These are phyloP conservation scores for Rubroboletus pulcherrimus DNA, from an alignment of 768 basidiomycete genomes.

Conservation along the genomic window DNA sequence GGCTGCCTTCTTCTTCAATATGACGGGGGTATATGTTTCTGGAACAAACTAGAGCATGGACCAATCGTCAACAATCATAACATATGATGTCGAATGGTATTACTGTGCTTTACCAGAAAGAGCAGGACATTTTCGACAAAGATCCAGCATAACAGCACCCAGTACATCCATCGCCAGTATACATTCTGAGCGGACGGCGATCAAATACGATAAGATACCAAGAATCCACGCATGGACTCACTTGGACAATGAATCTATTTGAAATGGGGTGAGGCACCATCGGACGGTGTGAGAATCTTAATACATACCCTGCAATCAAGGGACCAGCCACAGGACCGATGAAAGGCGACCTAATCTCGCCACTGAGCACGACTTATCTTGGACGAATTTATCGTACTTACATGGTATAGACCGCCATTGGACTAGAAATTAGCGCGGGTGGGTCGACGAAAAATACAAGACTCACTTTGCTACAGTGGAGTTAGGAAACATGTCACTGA, in stretches of 20 bases:
- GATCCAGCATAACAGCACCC: slow-evolving; percentile 66
- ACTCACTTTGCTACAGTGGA: slow-evolving; percentile 57
- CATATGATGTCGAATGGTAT: no score
- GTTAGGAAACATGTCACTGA: slow-evolving; percentile 56
- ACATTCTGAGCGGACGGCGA: slow-evolving; percentile 37
- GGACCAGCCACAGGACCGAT: slow-evolving; percentile 56
- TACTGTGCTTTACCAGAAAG: slow-evolving; percentile 39
- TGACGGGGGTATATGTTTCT: slow-evolving; percentile 65
- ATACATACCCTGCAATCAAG: slow-evolving; percentile 51
- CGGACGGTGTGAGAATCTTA: background rate
- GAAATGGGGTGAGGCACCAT: background rate
- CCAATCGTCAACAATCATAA: background rate
- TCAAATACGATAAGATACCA: slow-evolving; percentile 1
- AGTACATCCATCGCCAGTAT: slow-evolving; percentile 78
- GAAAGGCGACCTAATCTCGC: slow-evolving; percentile 43
- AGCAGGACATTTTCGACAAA: slow-evolving; percentile 51
- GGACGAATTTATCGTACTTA: slow-evolving; percentile 9
- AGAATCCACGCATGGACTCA: slow-evolving; percentile 19
- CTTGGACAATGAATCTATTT: slow-evolving; percentile 66
- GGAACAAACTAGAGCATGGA: slow-evolving; percentile 50
- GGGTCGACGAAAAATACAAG: background rate
- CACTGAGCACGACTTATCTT: background rate
- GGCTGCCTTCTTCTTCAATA: slow-evolving; percentile 57
- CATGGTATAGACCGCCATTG: slow-evolving; percentile 55
- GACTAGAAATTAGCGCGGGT: slow-evolving; percentile 30